Percentiles rank a stretch among this genome's conserved stretches.
phyloP scores from a whole-genome alignment of 441 rosid species.

The Erodium moschatum region DNA sequence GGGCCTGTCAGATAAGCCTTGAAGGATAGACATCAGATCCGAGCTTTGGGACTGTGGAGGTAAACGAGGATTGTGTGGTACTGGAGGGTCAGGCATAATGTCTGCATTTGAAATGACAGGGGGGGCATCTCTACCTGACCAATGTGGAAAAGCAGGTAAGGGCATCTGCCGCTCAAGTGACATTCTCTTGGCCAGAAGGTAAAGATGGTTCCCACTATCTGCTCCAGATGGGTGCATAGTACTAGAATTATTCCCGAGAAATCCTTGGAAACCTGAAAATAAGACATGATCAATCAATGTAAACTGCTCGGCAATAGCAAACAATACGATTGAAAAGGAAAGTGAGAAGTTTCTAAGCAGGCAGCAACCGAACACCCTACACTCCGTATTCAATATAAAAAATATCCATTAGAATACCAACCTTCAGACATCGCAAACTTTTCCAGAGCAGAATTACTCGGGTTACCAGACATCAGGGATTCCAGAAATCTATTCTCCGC shows the following conservation, averaged over 20 bases:
- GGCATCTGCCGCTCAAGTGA: constrained; percentile 71
- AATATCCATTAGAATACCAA: constrained; percentile 19
- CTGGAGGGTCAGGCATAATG: constrained; percentile 35
- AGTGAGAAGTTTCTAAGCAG: no score
- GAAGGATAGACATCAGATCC: constrained; percentile 62
- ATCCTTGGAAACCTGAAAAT: constrained; percentile 56
- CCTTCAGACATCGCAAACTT: constrained; percentile 37
- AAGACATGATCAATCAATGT: not conserved
- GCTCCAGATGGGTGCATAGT: constrained; percentile 36
- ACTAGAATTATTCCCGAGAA: constrained; percentile 42
- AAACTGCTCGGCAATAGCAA: no score
- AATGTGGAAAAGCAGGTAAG: constrained; percentile 44
- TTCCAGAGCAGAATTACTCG: constrained; percentile 36
- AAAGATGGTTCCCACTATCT: constrained; percentile 55
- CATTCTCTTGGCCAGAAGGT: constrained; percentile 66
- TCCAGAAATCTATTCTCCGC: constrained; percentile 91
- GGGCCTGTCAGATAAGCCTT: constrained; percentile 58
- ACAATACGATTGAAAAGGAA: no score
- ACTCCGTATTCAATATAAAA: no score
- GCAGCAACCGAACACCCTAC: not conserved
- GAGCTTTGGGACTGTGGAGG: constrained; percentile 57
- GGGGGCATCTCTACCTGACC: constrained; percentile 70
- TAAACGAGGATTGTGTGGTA: constrained; percentile 35
- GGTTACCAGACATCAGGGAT: constrained; percentile 68
- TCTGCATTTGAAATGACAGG: constrained; percentile 53